Base-by-base conservation (phyloP, 345 rosid species). In the Populus deltoides region DNA sequence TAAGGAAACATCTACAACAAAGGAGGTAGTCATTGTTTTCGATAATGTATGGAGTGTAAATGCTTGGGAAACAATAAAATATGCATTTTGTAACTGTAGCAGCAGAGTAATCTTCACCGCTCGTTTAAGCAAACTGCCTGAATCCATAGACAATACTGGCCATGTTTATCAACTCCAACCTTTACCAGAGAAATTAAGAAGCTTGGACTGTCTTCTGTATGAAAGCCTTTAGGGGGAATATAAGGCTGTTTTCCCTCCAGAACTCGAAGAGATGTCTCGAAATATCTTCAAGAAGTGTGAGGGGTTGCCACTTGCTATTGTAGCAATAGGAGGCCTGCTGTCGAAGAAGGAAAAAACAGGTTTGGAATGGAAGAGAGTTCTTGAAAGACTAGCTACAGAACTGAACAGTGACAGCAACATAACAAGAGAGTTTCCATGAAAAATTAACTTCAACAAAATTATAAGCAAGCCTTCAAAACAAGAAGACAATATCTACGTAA, bases 241-340 rank as follows among this genome's bases (percentile, higher is more conserved):
- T 24, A 20, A 20, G 5, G 67, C 51, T 31, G 70, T 39, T 22
- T 75, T 47, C 25, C 57, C 78, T 43, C 53, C 4, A 15, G 77
- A 61, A 22, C 31, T 62, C 57, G 69, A 62, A 38, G 57, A 33
- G 9, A 22, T 62, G 11, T 74, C 77, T n/a, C 47, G 20, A 41
- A 24, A 38, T 10, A 66, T 49, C 17, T 20, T 66, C 29, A 65
- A 66, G 62, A 75, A 47, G 36, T 75, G 78, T 20, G 71, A 47
- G 45, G 78, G 78, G 17, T 62, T 75, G 24, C 78, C 78, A 17
- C 78, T 75, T 25, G 72, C 78, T 45, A 27, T 75, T 49, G 71
- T 66, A 29, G 25, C 70, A 15, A 66, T 75, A 1, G 71, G 72
- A 45, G 63, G 65, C 39, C 29, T 75, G 13, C 11, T 75, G 29